Evolutionary conservation across 768 basidiomycete species (phyloP), one percentile per base, ranked within the genome.

Genomic region (Mycena latifolia): DNA sequence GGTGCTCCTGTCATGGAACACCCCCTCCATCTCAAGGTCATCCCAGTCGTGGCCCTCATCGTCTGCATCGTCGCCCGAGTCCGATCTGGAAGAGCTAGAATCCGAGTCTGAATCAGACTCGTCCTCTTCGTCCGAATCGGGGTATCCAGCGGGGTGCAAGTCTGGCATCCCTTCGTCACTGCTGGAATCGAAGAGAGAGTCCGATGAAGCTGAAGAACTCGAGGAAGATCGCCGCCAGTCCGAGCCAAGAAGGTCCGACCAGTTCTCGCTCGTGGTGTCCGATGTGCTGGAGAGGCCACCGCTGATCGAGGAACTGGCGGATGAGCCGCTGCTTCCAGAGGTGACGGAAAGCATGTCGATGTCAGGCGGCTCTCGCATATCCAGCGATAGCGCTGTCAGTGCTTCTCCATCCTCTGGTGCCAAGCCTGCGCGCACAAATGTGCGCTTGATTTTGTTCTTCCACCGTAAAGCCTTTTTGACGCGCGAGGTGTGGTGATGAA

Each of bases 371-470:
- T 27, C 14, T 37, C 33, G 2, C 46, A 18, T 5, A 1, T 14
- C 15, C 20, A 9, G 24, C 50, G 39, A 41, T 52, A 15, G 46
- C 57, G 28, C n/a, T n/a, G n/a, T n/a, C n/a, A n/a, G n/a, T n/a
- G n/a, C n/a, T n/a, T n/a, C n/a, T n/a, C n/a, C n/a, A n/a, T n/a
- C n/a, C n/a, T 48, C 22, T n/a, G 24, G 37, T 1, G 45, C 50
- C 22, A 59, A 20, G 24, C 57, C 57, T 25, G 57, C 46, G 2
- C 46, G 33, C 14, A 17, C 46, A 4, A 59, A 37, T 46, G n/a
- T 39, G 9, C 57, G 29, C 47, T 14, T 59, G 3, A 28, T 14
- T 61, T 52, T 52, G 20, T 29, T 51, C 27, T 55, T 55, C 35
- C 24, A n/a, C 22, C 37, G 54, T 1, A 55, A 10, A 22, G 37